Conservation (phyloP, 1,284 basidiomycete genomes). For the Wallemia ichthyophaga region DNA sequence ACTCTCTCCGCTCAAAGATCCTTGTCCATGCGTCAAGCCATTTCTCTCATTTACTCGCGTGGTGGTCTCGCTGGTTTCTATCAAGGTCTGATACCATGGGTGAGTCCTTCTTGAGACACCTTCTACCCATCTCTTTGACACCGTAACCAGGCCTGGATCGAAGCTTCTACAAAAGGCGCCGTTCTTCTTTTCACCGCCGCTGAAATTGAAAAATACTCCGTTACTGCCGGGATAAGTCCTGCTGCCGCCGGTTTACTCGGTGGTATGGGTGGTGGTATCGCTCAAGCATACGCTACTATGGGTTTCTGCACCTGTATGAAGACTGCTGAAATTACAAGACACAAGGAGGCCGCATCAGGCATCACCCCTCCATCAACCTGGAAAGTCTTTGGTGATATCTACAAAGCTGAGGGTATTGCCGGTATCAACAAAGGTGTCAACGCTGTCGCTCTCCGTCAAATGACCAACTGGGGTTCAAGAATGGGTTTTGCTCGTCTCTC, state of each 20-base stretch:
- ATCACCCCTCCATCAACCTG: constrained; percentile 76
- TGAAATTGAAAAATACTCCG: constrained; percentile 51
- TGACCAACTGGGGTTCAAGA: constrained; percentile 96
- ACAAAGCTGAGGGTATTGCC: constrained; percentile 63
- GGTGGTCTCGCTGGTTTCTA: constrained; percentile 78
- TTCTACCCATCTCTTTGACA: too few species aligned
- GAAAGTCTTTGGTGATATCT: constrained; percentile 82
- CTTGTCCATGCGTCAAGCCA: constrained; percentile 66
- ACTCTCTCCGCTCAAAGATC: constrained; percentile 87
- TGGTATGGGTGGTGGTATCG: constrained; percentile 90
- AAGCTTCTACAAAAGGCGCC: constrained; percentile 92
- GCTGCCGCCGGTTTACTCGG: constrained; percentile 66
- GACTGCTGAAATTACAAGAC: constrained; percentile 90
- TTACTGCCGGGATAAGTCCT: constrained; percentile 36
- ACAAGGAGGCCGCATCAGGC: constrained; percentile 73
- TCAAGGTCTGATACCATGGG: constrained; percentile 97
- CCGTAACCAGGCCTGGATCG: constrained; percentile 99
- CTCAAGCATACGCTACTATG: constrained; percentile 98
- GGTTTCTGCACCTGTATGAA: constrained; percentile 97
- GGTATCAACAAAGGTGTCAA: constrained; percentile 99
- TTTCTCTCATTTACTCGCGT: constrained; percentile 61
- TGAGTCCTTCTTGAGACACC: too few species aligned
- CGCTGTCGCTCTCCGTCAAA: constrained; percentile 84
- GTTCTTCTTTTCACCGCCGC: constrained; percentile 87
- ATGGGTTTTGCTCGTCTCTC: constrained; percentile 92